Evolutionary conservation across 2,329 filamentous ascomycete species (phyloP).

Genomic region (Aureobasidium melanogenum): DNA sequence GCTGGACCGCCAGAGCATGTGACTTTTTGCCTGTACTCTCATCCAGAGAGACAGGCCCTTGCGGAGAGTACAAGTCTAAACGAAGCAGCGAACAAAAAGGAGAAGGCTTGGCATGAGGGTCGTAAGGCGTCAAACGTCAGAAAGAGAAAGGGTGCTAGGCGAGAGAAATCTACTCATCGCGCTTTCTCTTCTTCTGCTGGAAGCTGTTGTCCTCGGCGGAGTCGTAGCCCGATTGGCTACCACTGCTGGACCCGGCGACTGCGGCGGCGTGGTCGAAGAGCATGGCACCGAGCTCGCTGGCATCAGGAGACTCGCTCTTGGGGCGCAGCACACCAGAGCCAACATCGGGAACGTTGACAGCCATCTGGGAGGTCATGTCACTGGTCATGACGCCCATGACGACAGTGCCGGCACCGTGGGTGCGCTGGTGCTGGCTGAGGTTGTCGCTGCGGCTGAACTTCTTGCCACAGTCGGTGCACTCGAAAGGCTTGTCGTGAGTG

Average conservation of each 20-base stretch:
- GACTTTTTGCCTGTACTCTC: not conserved
- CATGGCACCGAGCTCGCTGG: constrained; percentile 61
- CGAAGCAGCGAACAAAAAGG: not conserved
- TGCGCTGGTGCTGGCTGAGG: constrained; percentile 88
- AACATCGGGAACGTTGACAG: constrained; percentile 26
- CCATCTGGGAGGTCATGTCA: constrained; percentile 21
- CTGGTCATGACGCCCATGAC: constrained; percentile 69
- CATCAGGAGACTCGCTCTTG: constrained; percentile 40
- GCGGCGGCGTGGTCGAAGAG: constrained; percentile 69
- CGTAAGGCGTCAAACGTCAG: constrained; percentile 3
- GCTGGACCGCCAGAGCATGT: not conserved
- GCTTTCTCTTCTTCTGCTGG: constrained; percentile 35
- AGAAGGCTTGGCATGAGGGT: constrained; percentile 2
- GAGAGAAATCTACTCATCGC: constrained; percentile 28
- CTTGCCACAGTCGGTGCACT: constrained; percentile 96
- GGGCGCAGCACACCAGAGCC: constrained; percentile 24
- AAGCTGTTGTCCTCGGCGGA: constrained; percentile 23
- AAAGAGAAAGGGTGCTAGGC: constrained; percentile 2
- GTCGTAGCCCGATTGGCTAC: constrained; percentile 25
- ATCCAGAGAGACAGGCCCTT: not conserved
- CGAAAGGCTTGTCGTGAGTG: constrained; percentile 97
- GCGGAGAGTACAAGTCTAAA: constrained; percentile 1
- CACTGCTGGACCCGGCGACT: constrained; percentile 55
- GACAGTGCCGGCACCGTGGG: constrained; percentile 81
- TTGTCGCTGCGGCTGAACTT: constrained; percentile 98